Evolutionary conservation across 2,329 filamentous ascomycete species (phyloP).

Genomic region (Botrytis hyacinthi): DNA sequence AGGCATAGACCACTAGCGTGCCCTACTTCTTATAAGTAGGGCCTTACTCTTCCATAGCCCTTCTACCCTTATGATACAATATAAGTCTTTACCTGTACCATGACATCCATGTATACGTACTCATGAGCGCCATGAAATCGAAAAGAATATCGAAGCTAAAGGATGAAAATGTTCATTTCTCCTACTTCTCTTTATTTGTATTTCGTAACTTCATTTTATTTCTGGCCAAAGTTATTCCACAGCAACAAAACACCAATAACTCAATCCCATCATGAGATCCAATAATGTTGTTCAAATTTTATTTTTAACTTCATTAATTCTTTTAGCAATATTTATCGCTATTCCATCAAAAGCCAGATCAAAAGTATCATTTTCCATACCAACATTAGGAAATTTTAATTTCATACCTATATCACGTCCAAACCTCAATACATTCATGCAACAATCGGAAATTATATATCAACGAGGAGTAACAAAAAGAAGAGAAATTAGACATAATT

Average conservation of each 20-base stretch:
- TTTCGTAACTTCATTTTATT: neutral
- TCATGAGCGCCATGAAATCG: neutral
- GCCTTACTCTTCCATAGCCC: no score
- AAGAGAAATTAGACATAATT: conserved; percentile 2
- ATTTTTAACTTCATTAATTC: neutral
- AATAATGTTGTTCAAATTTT: conserved; percentile 4
- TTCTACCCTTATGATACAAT: no score
- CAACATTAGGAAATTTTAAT: conserved; percentile 3
- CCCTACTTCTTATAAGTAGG: no score
- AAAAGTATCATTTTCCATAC: neutral
- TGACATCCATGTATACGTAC: conserved; percentile 1
- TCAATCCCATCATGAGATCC: conserved; percentile 1
- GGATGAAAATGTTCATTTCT: neutral
- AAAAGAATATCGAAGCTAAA: neutral
- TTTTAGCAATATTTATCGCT: neutral
- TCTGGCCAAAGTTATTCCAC: neutral
- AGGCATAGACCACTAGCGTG: no score
- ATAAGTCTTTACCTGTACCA: no score
- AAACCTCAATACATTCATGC: conserved; percentile 13
- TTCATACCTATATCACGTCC: conserved; percentile 19
- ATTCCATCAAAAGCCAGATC: neutral
- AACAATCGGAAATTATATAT: conserved; percentile 6
- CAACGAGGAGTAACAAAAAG: conserved; percentile 5
- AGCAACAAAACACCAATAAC: neutral
- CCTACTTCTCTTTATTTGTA: neutral